Evolutionary conservation across 2,329 filamentous ascomycete species (phyloP).

Genomic region (Dryadomyces quercus-mongolicae): DNA sequence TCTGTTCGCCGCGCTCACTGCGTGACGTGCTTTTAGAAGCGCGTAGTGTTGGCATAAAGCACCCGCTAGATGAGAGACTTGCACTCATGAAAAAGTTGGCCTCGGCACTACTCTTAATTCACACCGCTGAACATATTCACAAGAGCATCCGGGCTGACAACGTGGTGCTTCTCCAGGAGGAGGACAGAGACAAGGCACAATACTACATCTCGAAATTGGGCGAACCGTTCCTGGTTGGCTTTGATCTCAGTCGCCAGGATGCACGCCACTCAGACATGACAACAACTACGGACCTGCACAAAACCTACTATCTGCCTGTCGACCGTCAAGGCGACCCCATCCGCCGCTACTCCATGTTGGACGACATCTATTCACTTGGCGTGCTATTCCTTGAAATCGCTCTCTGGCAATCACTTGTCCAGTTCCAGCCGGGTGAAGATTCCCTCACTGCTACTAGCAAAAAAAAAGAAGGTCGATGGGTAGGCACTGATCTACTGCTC

Average conservation of each 20-base stretch:
- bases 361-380: conserved; percentile 2
- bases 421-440: not conserved
- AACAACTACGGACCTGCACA: not conserved
- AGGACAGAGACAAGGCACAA: not conserved
- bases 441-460: too few relatives aligned
- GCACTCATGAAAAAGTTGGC: conserved; percentile 1
- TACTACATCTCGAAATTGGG: not conserved
- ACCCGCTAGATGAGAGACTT: not conserved
- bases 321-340: not conserved
- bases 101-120: conserved; percentile 1
- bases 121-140: conserved; percentile 1
- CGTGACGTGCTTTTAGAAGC: not conserved
- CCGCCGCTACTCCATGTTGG: conserved; percentile 1
- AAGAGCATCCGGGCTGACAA: conserved; percentile 3
- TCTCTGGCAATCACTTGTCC: not conserved
- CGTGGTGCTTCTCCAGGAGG: not conserved
- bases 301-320: not conserved
- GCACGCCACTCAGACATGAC: not conserved
- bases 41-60: not conserved
- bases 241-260: not conserved
- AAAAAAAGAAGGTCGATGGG: not conserved
- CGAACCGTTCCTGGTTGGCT: conserved; percentile 1
- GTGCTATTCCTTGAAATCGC: conserved; percentile 1
- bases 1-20: not conserved
- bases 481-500: not conserved